Conservation (phyloP, 2,329 filamentous ascomycete species). For the Colletotrichum acutatum region DNA sequence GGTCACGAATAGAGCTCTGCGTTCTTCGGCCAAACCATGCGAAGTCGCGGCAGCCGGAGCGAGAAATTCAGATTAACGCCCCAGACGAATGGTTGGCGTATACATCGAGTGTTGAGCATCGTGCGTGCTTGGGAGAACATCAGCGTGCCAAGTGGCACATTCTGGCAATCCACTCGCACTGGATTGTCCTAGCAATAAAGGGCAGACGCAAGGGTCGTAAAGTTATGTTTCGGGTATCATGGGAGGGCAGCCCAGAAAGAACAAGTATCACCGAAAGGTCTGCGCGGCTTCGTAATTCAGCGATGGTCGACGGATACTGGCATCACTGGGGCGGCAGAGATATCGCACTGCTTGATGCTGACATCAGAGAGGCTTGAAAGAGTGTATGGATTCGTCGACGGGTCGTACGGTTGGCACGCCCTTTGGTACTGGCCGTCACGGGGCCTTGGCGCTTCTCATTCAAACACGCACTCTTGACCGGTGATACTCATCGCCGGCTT, state of each 20-base stretch:
- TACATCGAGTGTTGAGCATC: background rate
- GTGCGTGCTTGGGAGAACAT: background rate
- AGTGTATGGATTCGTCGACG: no score
- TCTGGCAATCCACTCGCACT: background rate
- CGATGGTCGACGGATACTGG: background rate
- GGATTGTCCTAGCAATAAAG: no score
- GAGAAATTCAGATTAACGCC: background rate
- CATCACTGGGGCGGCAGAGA: background rate
- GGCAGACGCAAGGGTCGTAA: background rate
- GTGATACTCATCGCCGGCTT: no score
- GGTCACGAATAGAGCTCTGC: background rate
- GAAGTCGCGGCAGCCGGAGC: background rate
- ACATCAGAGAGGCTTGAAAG: conserved; percentile 39
- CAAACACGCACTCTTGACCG: no score
- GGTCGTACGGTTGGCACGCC: no score
- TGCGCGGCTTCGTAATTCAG: background rate
- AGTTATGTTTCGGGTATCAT: background rate
- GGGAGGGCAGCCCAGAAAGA: background rate
- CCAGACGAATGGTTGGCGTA: background rate
- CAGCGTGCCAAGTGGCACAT: background rate
- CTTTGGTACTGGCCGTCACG: no score
- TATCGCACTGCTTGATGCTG: background rate
- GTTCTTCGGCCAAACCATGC: background rate
- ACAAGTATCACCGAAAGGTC: background rate
- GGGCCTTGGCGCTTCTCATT: no score